phyloP scores from a whole-genome alignment of 345 rosid species.

The Diplotaxis tenuifolia region DNA sequence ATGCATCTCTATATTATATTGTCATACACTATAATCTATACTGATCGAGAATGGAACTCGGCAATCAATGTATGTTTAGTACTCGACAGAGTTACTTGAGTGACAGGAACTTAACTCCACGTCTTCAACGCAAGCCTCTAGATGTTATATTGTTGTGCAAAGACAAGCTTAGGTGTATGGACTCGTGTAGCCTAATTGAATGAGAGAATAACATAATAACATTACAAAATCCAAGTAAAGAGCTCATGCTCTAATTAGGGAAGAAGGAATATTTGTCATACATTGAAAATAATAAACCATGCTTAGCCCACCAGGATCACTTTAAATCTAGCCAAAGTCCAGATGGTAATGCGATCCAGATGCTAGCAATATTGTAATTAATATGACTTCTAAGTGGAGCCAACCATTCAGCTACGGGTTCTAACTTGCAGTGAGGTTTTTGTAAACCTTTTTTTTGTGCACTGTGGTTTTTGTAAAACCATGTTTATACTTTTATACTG shows the following conservation, averaged over 20 bases:
- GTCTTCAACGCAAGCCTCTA: neutral
- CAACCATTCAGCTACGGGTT: neutral
- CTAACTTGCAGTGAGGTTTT: neutral
- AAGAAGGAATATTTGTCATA: neutral
- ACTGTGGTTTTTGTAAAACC: neutral
- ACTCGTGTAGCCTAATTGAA: neutral
- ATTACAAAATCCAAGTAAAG: neutral
- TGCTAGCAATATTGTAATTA: neutral
- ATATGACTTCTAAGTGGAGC: neutral
- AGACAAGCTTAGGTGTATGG: neutral
- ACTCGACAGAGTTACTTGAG: neutral
- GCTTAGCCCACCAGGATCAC: neutral
- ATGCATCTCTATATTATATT: neutral
- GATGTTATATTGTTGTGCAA: neutral
- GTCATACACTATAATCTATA: neutral
- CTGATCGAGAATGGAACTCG: neutral
- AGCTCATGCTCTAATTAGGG: neutral
- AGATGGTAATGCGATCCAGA: conserved; percentile 3
- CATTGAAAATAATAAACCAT: neutral
- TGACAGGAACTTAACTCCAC: neutral
- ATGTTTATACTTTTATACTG: neutral
- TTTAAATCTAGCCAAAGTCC: neutral
- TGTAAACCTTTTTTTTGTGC: no score
- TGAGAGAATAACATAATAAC: neutral
- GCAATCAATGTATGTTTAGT: neutral